Percentiles rank a stretch among this genome's conserved stretches.
Conservation (phyloP, 768 basidiomycete species). For the Cubamyces lactineus region DNA sequence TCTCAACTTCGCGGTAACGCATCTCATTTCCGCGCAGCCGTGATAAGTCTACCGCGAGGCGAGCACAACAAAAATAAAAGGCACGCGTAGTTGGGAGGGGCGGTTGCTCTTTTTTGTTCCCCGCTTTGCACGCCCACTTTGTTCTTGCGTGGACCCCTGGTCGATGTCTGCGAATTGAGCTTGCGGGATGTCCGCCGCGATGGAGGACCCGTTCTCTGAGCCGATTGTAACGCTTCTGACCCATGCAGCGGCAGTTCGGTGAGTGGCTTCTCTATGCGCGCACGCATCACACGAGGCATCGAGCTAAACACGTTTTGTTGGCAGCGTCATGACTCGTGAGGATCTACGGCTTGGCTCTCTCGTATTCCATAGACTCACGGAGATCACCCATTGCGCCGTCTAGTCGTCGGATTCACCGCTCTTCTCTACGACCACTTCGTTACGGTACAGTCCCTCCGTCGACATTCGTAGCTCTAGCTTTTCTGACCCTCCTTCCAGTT, state of each 20-base stretch:
- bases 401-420: constrained; percentile 32
- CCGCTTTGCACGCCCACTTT: not conserved
- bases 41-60: not conserved
- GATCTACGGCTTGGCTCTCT: not conserved
- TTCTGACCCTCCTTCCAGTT: constrained; percentile 21
- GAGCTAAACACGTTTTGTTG: constrained; percentile 25
- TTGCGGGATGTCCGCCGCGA: constrained; percentile 25
- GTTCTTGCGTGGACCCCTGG: not conserved
- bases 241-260: constrained; percentile 33
- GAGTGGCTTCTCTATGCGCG: constrained; percentile 15
- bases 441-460: constrained; percentile 25
- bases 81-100: not conserved
- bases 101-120: not conserved
- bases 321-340: constrained; percentile 33
- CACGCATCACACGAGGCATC: constrained; percentile 10
- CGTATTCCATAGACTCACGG: not conserved
- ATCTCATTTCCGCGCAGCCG: constrained; percentile 4
- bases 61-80: constrained; percentile 14
- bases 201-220: constrained; percentile 24
- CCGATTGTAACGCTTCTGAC: constrained; percentile 25
- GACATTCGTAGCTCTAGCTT: not conserved
- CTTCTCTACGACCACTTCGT: constrained; percentile 34
- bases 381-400: not conserved
- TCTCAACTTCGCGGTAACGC: constrained; percentile 14
- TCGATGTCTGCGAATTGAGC: constrained; percentile 19